Evolutionary conservation across 495 filamentous ascomycete species (phyloP).

Genomic region (Chaetomidium leptoderma): DNA sequence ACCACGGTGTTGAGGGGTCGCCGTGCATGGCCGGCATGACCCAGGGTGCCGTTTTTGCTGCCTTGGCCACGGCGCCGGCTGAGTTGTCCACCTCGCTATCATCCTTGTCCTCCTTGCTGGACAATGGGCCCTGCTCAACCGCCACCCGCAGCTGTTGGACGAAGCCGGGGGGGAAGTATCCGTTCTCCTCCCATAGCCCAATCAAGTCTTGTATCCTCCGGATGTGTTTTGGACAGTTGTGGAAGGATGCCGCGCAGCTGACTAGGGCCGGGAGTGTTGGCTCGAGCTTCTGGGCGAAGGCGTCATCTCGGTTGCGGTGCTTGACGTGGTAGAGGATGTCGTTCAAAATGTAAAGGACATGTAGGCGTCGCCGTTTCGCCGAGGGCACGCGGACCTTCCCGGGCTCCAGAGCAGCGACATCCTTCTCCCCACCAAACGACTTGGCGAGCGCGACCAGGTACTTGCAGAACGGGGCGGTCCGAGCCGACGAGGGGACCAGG

Average conservation of each 20-base stretch:
- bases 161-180: conserved; percentile 59
- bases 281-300: conserved; percentile 58
- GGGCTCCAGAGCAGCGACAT: conserved; percentile 15
- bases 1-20: conserved; percentile 68
- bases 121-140: conserved; percentile 44
- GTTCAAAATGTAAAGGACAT: conserved; percentile 77
- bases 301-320: conserved; percentile 52
- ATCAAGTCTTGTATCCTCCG: conserved; percentile 62
- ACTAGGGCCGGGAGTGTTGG: conserved; percentile 59
- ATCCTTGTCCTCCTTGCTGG: background rate
- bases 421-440: conserved; percentile 45
- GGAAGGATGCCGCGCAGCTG: conserved; percentile 56
- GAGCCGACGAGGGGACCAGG: conserved; percentile 62
- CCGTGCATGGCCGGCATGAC: conserved; percentile 74
- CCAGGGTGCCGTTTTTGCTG: conserved; percentile 56
- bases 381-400: conserved; percentile 45
- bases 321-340: conserved; percentile 79
- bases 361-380: conserved; percentile 63
- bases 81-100: conserved; percentile 11
- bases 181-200: conserved; percentile 65
- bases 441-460: conserved; percentile 67
- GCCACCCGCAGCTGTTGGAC: conserved; percentile 58
- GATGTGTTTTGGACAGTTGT: conserved; percentile 62
- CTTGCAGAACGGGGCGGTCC: conserved; percentile 65
- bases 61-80: conserved; percentile 21